Evolutionary conservation across 495 filamentous ascomycete species (phyloP), one percentile per base, ranked within the genome.

Genomic region (Neurospora sp.): DNA sequence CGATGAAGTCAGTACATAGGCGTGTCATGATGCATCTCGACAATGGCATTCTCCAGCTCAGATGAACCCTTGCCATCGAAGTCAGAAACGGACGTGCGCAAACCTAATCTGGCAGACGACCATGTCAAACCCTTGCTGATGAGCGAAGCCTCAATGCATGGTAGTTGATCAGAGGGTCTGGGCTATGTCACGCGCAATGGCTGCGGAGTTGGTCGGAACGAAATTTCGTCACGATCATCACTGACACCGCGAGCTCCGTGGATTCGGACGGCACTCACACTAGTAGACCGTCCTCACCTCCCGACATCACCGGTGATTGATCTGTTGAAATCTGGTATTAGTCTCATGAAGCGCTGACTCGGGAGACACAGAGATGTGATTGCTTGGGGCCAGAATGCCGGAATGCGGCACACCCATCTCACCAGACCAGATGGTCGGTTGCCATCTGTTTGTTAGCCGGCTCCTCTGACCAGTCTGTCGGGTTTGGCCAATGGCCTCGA

Each of bases 51-150:
- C 23, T 62, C 54, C 54, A 66, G 27, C 14, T 14, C 27, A 37
- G 54, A 35, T 37, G 54, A 31, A 66, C 23, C 54, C 54, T 4
- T 62, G 54, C 27, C 14, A 18, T 66, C 27, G 0, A 66, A 16
- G 54, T 35, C 54, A 18, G 71, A 39, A 69, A 72, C 41, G 79
- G 77, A 78, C 80, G 79, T 81, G 80, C 79, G 92, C 88, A 89
- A 40, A 89, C 92, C 16, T 90, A 92, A 80, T 91, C 91, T 72
- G 81, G 82, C 70, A 84, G 80, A 77, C 79, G 80, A 80, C 75
- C 72, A 75, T 73, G 73, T 77, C 73, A 71, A 37, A 48, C 74
- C 77, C 75, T 66, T 74, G 77, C 72, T 71, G 54, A 18, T 73
- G 71, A 48, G 73, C 74, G 75, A 72, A 70, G 73, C 74, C 72